These are phyloP conservation scores for Acacia acuminata DNA, from an alignment of 306 rosid genomes.

Conservation along the genomic window DNA sequence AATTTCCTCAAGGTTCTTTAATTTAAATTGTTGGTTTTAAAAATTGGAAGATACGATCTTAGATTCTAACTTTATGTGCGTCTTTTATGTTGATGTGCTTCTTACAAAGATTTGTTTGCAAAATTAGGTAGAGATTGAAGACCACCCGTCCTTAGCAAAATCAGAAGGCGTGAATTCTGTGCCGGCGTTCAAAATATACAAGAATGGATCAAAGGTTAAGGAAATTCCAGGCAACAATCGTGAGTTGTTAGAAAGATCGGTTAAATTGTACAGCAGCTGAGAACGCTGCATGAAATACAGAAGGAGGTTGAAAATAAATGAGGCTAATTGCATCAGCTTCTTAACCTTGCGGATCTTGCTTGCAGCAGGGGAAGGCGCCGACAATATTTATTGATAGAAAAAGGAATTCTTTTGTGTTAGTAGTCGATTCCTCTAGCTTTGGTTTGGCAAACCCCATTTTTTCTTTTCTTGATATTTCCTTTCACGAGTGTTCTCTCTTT, in stretches of 20 bases:
- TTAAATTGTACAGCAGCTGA: conserved; percentile 69
- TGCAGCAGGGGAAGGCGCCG: background rate
- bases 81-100: background rate
- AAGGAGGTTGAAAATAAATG: conserved; percentile 14
- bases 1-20: conserved; percentile 83
- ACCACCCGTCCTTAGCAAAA: conserved; percentile 78
- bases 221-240: conserved; percentile 67
- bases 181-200: conserved; percentile 84
- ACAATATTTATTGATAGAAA: background rate
- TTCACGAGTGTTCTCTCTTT: background rate
- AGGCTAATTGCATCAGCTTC: conserved; percentile 21
- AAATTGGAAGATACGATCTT: background rate
- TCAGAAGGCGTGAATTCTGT: conserved; percentile 63
- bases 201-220: conserved; percentile 76
- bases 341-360: background rate
- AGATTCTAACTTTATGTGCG: background rate
- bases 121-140: conserved; percentile 81
- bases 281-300: conserved; percentile 3
- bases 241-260: conserved; percentile 70
- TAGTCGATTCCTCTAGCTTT: conserved; percentile 14
- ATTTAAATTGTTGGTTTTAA: background rate
- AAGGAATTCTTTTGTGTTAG: conserved; percentile 18
- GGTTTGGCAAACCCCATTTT: conserved; percentile 9
- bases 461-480: background rate
- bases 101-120: background rate